A percentile compares a stretch with the other conserved stretches of the same genome.
Evolutionary conservation across 371 early-diverging fungal species (phyloP).

Genomic region (Chytridium lagenaria): DNA sequence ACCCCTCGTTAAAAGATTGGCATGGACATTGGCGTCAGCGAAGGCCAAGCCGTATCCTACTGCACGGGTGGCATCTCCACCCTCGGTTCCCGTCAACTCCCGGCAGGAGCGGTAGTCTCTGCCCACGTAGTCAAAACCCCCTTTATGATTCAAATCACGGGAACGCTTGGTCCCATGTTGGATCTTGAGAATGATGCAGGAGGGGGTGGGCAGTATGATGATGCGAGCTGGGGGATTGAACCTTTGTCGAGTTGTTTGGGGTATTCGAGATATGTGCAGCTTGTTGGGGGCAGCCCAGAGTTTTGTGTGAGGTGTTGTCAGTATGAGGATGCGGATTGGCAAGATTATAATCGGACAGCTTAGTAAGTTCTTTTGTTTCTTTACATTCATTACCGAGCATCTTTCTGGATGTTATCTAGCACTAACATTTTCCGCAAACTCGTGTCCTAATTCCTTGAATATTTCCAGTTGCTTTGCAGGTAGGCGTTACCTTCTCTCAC

Average conservation of each 20-base stretch:
- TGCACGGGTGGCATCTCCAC: constrained; percentile 3
- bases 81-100: neutral
- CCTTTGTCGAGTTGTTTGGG: constrained; percentile 3
- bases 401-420: neutral
- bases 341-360: neutral
- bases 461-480: neutral
- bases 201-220: constrained; percentile 10
- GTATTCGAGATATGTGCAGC: neutral
- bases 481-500: too few relatives aligned
- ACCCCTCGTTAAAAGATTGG: constrained; percentile 1
- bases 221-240: constrained; percentile 8
- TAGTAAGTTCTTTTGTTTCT: constrained; percentile 1
- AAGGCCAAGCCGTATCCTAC: neutral
- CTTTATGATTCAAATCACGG: constrained; percentile 6
- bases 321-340: neutral
- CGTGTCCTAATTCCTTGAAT: neutral
- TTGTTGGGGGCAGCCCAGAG: neutral
- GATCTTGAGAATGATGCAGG: neutral
- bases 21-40: neutral
- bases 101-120: neutral
- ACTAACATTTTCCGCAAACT: neutral
- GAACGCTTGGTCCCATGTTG: neutral
- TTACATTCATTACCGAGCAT: neutral
- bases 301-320: neutral
- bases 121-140: constrained; percentile 15